Conservation (phyloP, 1,284 basidiomycete genomes). For the Lentinula novae-zelandiae region DNA sequence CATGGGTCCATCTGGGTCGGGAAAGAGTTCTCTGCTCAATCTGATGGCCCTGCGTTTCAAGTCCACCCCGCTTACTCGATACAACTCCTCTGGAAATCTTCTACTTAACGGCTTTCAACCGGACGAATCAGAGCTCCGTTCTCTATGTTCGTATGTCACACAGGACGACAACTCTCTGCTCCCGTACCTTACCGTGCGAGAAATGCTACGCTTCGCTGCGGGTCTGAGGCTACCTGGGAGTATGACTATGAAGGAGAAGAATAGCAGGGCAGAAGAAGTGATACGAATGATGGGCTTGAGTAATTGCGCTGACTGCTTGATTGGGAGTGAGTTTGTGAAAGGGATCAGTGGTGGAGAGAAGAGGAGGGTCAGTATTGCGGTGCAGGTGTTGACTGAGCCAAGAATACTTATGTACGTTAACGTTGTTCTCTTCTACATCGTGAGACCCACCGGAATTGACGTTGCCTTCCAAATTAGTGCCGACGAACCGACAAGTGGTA, state of each 20-base stretch:
- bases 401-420: constrained; percentile 18
- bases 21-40: constrained; percentile 44
- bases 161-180: constrained; percentile 49
- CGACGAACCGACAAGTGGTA: constrained; percentile 39
- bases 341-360: constrained; percentile 54
- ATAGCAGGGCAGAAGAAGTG: constrained; percentile 43
- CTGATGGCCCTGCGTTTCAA: constrained; percentile 36
- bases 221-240: constrained; percentile 36
- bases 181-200: constrained; percentile 40
- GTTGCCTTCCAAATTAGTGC: constrained; percentile 13
- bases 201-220: constrained; percentile 46
- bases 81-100: constrained; percentile 17
- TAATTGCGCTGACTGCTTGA: constrained; percentile 47
- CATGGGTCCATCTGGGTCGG: constrained; percentile 37
- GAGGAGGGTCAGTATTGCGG: constrained; percentile 44
- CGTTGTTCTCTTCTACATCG: neutral
- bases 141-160: constrained; percentile 42
- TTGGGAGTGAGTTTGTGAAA: constrained; percentile 45
- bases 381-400: constrained; percentile 33
- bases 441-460: neutral
- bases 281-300: constrained; percentile 38
- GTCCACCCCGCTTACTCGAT: constrained; percentile 20
- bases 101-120: constrained; percentile 18
- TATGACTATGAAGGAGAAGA: constrained; percentile 35
- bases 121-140: constrained; percentile 15